Base-by-base conservation (phyloP, 306 rosid species). In the Lathyrus oleraceus region DNA sequence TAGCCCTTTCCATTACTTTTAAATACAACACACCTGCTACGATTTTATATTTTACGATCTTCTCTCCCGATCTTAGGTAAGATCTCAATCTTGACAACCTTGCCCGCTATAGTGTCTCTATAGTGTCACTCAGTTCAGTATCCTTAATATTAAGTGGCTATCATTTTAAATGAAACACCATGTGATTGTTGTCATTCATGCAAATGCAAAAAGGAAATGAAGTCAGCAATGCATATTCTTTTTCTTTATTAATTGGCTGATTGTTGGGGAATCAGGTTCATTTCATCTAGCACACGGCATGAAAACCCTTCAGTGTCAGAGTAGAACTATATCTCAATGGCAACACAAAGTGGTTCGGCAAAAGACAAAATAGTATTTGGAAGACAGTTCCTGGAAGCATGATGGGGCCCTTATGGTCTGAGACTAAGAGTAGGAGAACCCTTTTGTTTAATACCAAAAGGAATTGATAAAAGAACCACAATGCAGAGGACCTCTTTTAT, bases 191-290 rank as follows among this genome's bases (percentile, higher is more conserved):
- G 38, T 21, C 30, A 38, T 59, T 28, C 52, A 43, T 68, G 61
- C 61, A 72, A 32, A 65, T 62, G 65, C 70, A 77, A 32, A 52
- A 72, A 54, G 40, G 78, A 67, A 56, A 67, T 10, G 72, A 11
- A 75, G 59, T 43, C 44, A 8, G 53, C 75, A 65, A 71, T 39
- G 56, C 62, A 23, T 45, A 51, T 61, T 67, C 9, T 36, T 67
- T 60, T 45, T 28, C 64, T 44, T 52, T 17, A 63, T 71, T 62
- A 25, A 30, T 53, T 53, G 48, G 54, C 52, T 32, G 62, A 72
- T 60, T 66, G 40, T 10, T 72, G 47, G 65, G 72, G 38, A 32
- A 32, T 81, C 45, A 23, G 15, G 28, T 35, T 42, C 48, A 53
- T 53, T 74, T 70, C 42, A n/a, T 39, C 57, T 14, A 43, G 60